A percentile compares a stretch with the other conserved stretches of the same genome.
phyloP scores from a whole-genome alignment of 1,284 basidiomycete genomes.

The Trichosporon inkin region DNA sequence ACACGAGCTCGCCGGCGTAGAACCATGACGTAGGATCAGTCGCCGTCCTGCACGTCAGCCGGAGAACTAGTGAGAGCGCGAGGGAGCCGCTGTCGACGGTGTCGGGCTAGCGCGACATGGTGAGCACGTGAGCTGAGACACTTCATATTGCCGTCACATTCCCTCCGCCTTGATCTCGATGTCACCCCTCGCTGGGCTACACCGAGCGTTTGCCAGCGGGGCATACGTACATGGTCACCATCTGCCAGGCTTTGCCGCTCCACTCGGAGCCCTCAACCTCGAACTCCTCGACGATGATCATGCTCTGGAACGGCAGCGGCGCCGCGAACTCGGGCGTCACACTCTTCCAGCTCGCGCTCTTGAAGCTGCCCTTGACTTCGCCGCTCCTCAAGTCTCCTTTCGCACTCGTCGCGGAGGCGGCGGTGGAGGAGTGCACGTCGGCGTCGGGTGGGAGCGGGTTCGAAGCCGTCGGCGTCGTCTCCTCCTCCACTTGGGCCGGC shows the following conservation, averaged over 20 bases:
- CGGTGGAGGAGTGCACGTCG: neutral
- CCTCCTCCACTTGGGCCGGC: neutral
- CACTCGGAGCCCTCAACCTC: neutral
- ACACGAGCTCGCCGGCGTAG: slow-evolving; percentile 3
- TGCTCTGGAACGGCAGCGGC: slow-evolving; percentile 3
- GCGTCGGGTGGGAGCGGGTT: neutral
- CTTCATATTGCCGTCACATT: too few species aligned
- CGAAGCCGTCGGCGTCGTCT: neutral
- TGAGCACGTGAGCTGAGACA: too few species aligned
- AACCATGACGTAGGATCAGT: slow-evolving; percentile 1
- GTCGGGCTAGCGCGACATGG: neutral
- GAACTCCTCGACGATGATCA: slow-evolving; percentile 6
- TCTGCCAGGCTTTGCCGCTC: slow-evolving; percentile 4
- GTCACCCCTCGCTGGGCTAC: too few species aligned
- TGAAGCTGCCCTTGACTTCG: neutral
- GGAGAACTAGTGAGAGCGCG: neutral
- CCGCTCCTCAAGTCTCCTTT: neutral
- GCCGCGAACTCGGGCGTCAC: neutral
- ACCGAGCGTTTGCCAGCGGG: neutral
- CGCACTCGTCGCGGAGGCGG: neutral
- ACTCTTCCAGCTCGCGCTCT: neutral
- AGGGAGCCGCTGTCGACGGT: neutral
- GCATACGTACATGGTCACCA: neutral
- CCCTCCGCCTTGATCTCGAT: too few species aligned
- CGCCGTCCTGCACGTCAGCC: neutral